Percentiles rank a stretch among this genome's conserved stretches.
These are phyloP conservation scores for Pleurotus sapidus DNA, from an alignment of 768 basidiomycete genomes.

Conservation along the genomic window DNA sequence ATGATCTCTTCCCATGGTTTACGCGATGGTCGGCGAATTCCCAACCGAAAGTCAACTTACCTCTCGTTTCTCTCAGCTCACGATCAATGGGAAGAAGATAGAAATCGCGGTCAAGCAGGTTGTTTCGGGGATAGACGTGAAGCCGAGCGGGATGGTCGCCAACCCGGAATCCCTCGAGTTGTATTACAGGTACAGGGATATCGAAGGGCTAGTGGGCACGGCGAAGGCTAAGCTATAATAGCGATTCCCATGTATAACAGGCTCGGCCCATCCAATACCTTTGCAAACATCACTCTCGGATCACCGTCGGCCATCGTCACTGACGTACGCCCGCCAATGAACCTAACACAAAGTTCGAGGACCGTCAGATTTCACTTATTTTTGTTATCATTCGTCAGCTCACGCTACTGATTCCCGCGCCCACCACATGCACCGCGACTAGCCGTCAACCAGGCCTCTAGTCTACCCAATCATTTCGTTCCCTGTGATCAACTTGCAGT, in stretches of 20 bases:
- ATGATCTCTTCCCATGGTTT: neutral
- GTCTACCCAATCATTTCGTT: neutral
- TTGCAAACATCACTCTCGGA: too few species aligned
- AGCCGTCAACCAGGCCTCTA: neutral
- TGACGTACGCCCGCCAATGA: too few species aligned
- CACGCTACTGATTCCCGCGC: neutral
- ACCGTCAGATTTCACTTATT: neutral
- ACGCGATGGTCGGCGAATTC: neutral
- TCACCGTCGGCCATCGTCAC: too few species aligned
- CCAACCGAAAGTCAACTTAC: neutral
- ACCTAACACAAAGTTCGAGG: neutral
- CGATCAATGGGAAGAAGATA: constrained; percentile 76
- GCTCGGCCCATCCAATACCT: too few species aligned
- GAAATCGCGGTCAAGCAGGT: constrained; percentile 81
- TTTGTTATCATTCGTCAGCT: constrained; percentile 5
- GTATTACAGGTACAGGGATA: constrained; percentile 61
- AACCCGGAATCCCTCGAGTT: constrained; percentile 65
- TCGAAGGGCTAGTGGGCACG: constrained; percentile 29
- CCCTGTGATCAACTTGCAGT: neutral
- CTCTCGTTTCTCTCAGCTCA: constrained; percentile 44
- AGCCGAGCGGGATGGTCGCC: constrained; percentile 73
- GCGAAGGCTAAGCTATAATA: constrained; percentile 14
- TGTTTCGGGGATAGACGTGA: constrained; percentile 59
- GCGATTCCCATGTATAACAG: too few species aligned
- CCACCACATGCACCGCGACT: neutral